phyloP scores from a whole-genome alignment of 768 basidiomycete genomes.

The Lentinula lateritia region DNA sequence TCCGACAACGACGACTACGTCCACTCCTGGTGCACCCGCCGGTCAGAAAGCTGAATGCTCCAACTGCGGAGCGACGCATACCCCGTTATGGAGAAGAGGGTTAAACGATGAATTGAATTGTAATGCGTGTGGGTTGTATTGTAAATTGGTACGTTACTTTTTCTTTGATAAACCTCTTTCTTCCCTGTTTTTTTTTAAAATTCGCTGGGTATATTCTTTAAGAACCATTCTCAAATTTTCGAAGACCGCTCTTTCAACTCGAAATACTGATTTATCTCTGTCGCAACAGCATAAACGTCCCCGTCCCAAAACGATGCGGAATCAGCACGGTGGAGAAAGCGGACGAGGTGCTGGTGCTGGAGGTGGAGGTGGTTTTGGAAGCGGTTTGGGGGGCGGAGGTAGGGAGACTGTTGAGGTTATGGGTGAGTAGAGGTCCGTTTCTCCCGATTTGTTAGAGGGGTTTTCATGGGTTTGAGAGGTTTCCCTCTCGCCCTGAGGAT shows the following conservation, averaged over 20 bases:
- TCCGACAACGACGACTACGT: constrained; percentile 9
- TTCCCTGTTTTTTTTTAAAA: too few relatives aligned
- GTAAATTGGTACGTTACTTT: constrained; percentile 59
- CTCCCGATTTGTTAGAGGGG: too few relatives aligned
- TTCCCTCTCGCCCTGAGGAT: too few relatives aligned
- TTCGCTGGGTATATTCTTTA: too few relatives aligned
- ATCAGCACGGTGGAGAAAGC: constrained; percentile 67
- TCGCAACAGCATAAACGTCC: constrained; percentile 71
- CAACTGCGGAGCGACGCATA: constrained; percentile 86
- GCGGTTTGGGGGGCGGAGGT: neutral
- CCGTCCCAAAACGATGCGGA: constrained; percentile 83
- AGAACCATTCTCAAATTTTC: neutral
- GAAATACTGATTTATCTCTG: neutral
- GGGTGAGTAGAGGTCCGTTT: constrained; percentile 34
- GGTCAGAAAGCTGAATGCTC: constrained; percentile 79
- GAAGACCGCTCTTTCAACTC: too few relatives aligned
- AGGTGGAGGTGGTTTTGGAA: constrained; percentile 8
- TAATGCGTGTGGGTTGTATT: constrained; percentile 85
- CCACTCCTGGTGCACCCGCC: constrained; percentile 35
- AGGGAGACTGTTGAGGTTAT: constrained; percentile 54
- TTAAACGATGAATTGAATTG: constrained; percentile 87
- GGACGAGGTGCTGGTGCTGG: constrained; percentile 53
- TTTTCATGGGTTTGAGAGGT: too few relatives aligned
- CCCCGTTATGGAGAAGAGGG: constrained; percentile 82
- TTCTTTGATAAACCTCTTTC: too few relatives aligned